Evolutionary conservation across 2,329 filamentous ascomycete species (phyloP).

Genomic region (Calonectria honghensis): DNA sequence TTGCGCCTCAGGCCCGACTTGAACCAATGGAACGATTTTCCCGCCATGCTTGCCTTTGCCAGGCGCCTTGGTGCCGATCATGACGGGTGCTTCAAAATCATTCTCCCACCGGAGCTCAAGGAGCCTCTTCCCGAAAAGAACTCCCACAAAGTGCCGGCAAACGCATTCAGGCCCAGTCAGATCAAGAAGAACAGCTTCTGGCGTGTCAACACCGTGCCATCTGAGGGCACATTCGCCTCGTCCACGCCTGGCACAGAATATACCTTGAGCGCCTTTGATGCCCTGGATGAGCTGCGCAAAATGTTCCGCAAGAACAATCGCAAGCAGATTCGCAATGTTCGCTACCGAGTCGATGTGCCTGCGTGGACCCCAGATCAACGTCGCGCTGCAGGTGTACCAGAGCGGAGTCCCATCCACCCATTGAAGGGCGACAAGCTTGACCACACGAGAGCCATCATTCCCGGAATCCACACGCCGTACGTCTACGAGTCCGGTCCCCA

Average conservation of each 20-base stretch:
- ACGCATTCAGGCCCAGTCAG: slow-evolving; percentile 61
- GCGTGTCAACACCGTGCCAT: slow-evolving; percentile 60
- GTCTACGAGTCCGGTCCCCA: slow-evolving; percentile 63
- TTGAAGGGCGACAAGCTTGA: slow-evolving; percentile 62
- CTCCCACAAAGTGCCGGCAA: slow-evolving; percentile 56
- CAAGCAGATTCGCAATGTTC: slow-evolving; percentile 61
- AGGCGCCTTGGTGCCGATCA: slow-evolving; percentile 55
- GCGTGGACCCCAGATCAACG: slow-evolving; percentile 62
- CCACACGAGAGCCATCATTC: slow-evolving; percentile 61
- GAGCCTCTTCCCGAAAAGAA: slow-evolving; percentile 59
- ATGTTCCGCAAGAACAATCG: slow-evolving; percentile 61
- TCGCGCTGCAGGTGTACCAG: slow-evolving; percentile 60
- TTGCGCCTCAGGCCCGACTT: slow-evolving; percentile 60
- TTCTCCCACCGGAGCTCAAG: slow-evolving; percentile 57
- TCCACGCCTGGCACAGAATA: slow-evolving; percentile 51
- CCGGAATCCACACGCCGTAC: slow-evolving; percentile 64
- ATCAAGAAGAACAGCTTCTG: slow-evolving; percentile 61
- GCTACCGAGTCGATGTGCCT: slow-evolving; percentile 63
- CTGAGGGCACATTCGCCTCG: slow-evolving; percentile 59
- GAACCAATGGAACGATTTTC: slow-evolving; percentile 62
- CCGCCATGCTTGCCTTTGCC: slow-evolving; percentile 60
- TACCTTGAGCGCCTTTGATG: slow-evolving; percentile 52
- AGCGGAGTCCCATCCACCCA: slow-evolving; percentile 61
- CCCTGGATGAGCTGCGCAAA: slow-evolving; percentile 59
- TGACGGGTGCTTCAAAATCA: slow-evolving; percentile 63